Base-by-base conservation (phyloP, 345 rosid species). In the Cochlearia excelsa region DNA sequence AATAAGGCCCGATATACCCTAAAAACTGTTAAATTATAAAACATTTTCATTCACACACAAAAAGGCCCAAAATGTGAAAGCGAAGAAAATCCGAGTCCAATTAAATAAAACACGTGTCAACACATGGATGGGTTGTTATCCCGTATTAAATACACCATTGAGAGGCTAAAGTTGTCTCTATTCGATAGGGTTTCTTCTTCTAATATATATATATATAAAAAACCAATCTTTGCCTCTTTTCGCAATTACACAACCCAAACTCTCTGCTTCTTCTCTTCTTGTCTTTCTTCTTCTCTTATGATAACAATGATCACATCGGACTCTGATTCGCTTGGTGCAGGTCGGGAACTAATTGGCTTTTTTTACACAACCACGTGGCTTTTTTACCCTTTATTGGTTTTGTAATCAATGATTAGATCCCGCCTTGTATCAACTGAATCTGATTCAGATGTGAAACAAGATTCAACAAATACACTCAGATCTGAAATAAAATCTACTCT, bases 241-340 rank as follows among this genome's bases (percentile, higher is more conserved):
- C 26, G 3, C 38, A 39, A 58, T 67, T 44, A 44, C 59, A 35
- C 44, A 27, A 58, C 38, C 45, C 30, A 40, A 49, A 16, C 23
- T 16, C 35, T 33, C 35, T 33, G 35, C 35, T 33, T 33, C 35
- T 33, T 5, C 23, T 16, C 23, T 16, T 16, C 23, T 16, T 16
- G 23, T 33, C 57, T 42, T 33, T 26, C 41, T 45, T 53, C 35
- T 3, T 46, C 33, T 34, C 2, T 41, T 47, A 42, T 27, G 41
- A 11, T 55, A 73, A 85, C 68, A 77, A 84, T 78, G 85, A 79
- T 16, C 23, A 16, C 23, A 16, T 16, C 90, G 84, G 85, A 72
- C 83, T 88, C 98, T 81, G 79, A 86, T 81, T 92, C 96, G 98
- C 98, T 92, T 92, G 98, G 35, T 33, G 35, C 35, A 33, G 35